Base-by-base conservation (phyloP, 1,284 basidiomycete genomes). In the Cryptococcus deneoformans region DNA sequence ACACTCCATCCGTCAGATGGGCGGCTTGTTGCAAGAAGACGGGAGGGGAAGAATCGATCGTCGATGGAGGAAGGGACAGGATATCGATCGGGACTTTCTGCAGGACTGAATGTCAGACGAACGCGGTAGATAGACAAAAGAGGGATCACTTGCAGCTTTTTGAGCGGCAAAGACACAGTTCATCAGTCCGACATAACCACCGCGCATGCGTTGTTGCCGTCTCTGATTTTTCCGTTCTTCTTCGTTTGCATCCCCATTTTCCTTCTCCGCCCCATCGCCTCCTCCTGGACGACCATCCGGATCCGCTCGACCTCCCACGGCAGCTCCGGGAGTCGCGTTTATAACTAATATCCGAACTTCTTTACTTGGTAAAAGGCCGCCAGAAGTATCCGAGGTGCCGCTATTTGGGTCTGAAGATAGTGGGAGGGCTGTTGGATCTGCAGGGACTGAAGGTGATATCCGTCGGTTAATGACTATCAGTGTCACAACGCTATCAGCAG, bases 121-220 rank as follows among this genome's bases (percentile, higher is more conserved):
- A 12, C 12, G 46, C n/a, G 43, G 16, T 29, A 16, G 36, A 35
- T 20, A 16, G 7, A 16, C 46, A 20, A 0, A 0, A 24, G 49
- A 50, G 37, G 20, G 48, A 4, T 8, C 54, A 78, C 85, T 67
- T 62, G 89, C 92, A 57, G 92, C 83, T 79, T 99, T 99, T 76
- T 99, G 96, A 1, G 96, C 96, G 3, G 93, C 94, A 79, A 99
- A 99, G 53, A 99, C 98, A 57, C 92, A 89, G 75, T 99, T 99
- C 96, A 99, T 99, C 75, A 99, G 86, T 10, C 95, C 90, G 53
- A 99, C 95, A 62, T 79, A 79, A 11, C 76, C 76, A 1, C 71
- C 71, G 53, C 71, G 61, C 69, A 73, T 64, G 54, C 71, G 65
- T 39, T 72, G 69, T 16, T 64, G 65, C 12, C 52, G 46, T 7